These are phyloP conservation scores for Salvia hispanica DNA, from an alignment of 257 asterid species.

Conservation along the genomic window DNA sequence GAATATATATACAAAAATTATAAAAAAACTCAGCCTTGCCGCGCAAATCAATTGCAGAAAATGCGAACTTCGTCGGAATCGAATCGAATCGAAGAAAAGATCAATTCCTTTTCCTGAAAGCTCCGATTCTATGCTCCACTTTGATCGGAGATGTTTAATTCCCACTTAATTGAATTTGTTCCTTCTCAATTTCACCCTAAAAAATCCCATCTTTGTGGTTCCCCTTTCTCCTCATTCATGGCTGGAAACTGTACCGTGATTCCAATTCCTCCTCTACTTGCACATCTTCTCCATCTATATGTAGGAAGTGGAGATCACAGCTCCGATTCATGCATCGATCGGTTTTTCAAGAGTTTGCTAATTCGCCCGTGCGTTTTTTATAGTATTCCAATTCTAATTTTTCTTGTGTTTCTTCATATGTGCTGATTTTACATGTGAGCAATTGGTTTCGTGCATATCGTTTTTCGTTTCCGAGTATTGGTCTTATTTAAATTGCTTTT, in stretches of 20 bases:
- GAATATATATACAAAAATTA: too few relatives aligned
- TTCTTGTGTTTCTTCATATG: neutral
- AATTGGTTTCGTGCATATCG: neutral
- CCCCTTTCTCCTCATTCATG: slow-evolving; percentile 6
- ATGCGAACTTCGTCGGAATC: neutral
- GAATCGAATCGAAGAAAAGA: slow-evolving; percentile 32
- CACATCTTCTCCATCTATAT: slow-evolving; percentile 33
- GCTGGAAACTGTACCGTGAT: slow-evolving; percentile 26
- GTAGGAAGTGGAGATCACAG: slow-evolving; percentile 25
- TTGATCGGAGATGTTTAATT: slow-evolving; percentile 10
- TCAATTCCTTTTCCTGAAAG: slow-evolving; percentile 14
- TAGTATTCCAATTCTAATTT: neutral
- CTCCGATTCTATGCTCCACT: slow-evolving; percentile 30
- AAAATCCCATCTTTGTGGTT: slow-evolving; percentile 31
- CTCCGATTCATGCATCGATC: slow-evolving; percentile 34
- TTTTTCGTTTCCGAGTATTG: neutral
- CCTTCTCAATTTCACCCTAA: slow-evolving; percentile 17
- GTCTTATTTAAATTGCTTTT: neutral
- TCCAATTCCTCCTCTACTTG: slow-evolving; percentile 25
- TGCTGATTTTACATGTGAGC: neutral
- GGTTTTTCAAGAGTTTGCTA: slow-evolving; percentile 28
- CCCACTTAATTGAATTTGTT: slow-evolving; percentile 26
- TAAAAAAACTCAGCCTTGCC: neutral
- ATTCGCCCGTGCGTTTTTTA: slow-evolving; percentile 29
- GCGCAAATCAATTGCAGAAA: slow-evolving; percentile 17